phyloP scores from a whole-genome alignment of 495 filamentous ascomycete genomes.

The Penicillium egyptiacum region DNA sequence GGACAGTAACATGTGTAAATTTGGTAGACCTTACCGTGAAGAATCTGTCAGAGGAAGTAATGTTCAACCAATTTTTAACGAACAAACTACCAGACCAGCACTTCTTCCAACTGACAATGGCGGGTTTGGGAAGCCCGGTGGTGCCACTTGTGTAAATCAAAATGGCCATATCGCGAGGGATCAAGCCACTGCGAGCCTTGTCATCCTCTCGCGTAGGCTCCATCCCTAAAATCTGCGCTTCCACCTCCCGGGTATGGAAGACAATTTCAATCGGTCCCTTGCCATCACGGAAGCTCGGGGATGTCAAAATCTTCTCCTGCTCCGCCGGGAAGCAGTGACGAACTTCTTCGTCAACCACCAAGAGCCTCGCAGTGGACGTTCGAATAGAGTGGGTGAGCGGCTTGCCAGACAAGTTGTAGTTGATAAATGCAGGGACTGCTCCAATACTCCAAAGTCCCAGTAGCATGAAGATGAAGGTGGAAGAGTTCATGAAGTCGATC shows the following conservation, averaged over 20 bases:
- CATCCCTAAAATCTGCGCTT: constrained; percentile 57
- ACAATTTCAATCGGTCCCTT: constrained; percentile 58
- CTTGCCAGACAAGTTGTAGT: constrained; percentile 81
- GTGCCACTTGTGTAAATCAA: constrained; percentile 89
- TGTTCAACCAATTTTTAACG: constrained; percentile 53
- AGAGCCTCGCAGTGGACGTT: constrained; percentile 64
- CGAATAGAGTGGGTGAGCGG: constrained; percentile 78
- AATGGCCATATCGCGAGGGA: constrained; percentile 60
- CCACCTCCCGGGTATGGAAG: constrained; percentile 62
- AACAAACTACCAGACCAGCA: constrained; percentile 53
- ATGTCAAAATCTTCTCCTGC: constrained; percentile 44
- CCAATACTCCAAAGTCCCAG: constrained; percentile 88
- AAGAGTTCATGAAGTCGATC: constrained; percentile 84
- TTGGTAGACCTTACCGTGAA: constrained; percentile 63
- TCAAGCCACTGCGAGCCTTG: constrained; percentile 51
- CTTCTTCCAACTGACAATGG: constrained; percentile 81
- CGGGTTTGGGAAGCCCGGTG: constrained; percentile 88
- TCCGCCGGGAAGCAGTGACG: constrained; percentile 49
- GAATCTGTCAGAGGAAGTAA: constrained; percentile 63
- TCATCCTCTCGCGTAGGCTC: constrained; percentile 65
- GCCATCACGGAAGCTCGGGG: constrained; percentile 45
- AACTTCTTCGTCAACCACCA: constrained; percentile 75
- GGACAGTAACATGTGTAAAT: too few relatives aligned
- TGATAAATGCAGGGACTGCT: constrained; percentile 88
- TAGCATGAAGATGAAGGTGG: constrained; percentile 78